phyloP scores from a whole-genome alignment of 805 yeast species.

The Yarrowia osloensis region DNA sequence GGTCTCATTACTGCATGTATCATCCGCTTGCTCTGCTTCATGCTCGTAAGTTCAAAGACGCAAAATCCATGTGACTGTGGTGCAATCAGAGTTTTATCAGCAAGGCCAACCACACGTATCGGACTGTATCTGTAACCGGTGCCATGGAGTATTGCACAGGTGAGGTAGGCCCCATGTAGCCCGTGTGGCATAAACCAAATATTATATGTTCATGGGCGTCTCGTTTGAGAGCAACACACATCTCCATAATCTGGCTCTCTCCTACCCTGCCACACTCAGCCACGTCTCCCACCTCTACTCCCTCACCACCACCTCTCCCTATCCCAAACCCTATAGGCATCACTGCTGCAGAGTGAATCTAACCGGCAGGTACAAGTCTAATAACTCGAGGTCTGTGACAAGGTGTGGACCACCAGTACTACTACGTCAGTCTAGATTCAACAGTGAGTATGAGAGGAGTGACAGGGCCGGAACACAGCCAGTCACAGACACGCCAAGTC shows the following conservation, averaged over 20 bases:
- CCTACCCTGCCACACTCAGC: background rate
- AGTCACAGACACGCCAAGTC: background rate
- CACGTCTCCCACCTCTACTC: conserved; percentile 6
- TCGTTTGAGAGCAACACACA: background rate
- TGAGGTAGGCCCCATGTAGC: too few relatives aligned
- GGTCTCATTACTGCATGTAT: too few relatives aligned
- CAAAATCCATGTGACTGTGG: conserved; percentile 15
- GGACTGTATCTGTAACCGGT: background rate
- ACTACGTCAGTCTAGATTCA: background rate
- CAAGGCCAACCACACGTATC: background rate
- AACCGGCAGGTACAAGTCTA: conserved; percentile 15
- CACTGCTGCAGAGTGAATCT: conserved; percentile 10
- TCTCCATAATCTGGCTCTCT: background rate
- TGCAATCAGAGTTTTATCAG: conserved; percentile 16
- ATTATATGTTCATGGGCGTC: background rate
- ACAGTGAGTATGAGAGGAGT: background rate
- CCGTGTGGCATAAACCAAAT: background rate
- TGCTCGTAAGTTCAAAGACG: background rate
- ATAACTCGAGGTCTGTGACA: background rate
- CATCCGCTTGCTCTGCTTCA: too few relatives aligned
- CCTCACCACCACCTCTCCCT: background rate
- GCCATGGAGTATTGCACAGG: too few relatives aligned
- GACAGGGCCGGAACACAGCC: background rate
- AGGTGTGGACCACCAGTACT: background rate
- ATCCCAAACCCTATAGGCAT: conserved; percentile 26